Evolutionary conservation across 192 early-diverging fungal species (phyloP).

Genomic region (Phycomyces nitens): DNA sequence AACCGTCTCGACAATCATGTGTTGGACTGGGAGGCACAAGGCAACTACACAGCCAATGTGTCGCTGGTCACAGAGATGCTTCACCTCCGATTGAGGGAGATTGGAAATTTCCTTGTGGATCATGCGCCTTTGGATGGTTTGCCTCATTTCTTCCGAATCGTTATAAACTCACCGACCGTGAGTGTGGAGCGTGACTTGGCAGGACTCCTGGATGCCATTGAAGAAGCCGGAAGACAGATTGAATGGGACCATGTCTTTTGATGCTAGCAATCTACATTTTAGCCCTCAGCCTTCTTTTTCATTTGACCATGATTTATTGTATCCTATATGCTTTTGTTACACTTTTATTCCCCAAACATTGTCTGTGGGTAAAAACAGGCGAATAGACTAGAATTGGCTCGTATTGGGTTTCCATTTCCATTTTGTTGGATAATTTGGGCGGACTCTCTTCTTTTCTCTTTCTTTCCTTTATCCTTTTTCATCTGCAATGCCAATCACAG

Average conservation of each 20-base stretch:
- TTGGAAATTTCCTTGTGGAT: constrained; percentile 66
- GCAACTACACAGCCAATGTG: constrained; percentile 33
- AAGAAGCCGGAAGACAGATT: constrained; percentile 37
- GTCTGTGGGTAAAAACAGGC: neutral
- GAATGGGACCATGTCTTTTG: constrained; percentile 15
- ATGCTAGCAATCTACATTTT: neutral
- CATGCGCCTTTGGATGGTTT: constrained; percentile 56
- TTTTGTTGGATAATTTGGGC: neutral
- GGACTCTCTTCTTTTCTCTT: neutral
- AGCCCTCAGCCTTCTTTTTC: neutral
- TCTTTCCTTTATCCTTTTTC: neutral
- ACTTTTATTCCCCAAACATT: neutral
- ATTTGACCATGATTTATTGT: neutral
- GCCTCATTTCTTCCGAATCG: constrained; percentile 67
- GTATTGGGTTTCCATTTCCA: neutral
- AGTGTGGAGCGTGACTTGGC: constrained; percentile 46
- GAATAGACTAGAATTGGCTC: neutral
- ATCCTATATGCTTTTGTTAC: neutral
- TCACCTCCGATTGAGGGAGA: constrained; percentile 41
- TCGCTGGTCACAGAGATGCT: constrained; percentile 39
- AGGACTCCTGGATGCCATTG: constrained; percentile 53
- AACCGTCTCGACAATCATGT: neutral
- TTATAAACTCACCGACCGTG: constrained; percentile 65
- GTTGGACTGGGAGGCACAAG: constrained; percentile 24
- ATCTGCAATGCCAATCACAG: neutral